Conservation (phyloP, 768 basidiomycete species). For the Pisolithus orientalis region DNA sequence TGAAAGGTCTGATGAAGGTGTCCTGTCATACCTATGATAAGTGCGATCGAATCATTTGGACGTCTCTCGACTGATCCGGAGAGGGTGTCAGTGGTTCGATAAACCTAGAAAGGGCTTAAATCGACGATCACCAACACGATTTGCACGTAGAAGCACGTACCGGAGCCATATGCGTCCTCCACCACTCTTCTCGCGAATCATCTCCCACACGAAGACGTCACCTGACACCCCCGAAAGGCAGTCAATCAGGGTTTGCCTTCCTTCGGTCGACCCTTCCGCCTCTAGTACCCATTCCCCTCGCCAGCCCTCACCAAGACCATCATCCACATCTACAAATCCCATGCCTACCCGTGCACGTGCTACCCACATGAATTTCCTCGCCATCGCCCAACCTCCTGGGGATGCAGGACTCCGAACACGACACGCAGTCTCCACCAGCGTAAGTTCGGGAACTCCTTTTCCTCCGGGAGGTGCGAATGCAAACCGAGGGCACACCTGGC, state of each 20-base stretch:
- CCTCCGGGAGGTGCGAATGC: slow-evolving; percentile 23
- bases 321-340: slow-evolving; percentile 29
- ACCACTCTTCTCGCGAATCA: slow-evolving; percentile 57
- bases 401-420: slow-evolving; percentile 56
- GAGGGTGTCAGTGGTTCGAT: slow-evolving; percentile 14
- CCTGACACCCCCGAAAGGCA: slow-evolving; percentile 38
- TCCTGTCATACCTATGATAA: slow-evolving; percentile 9
- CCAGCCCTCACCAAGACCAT: slow-evolving; percentile 61
- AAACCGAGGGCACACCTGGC: slow-evolving; percentile 19
- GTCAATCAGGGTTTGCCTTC: slow-evolving; percentile 48
- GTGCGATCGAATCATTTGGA: slow-evolving; percentile 15
- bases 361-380: slow-evolving; percentile 61
- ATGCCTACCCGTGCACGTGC: slow-evolving; percentile 40
- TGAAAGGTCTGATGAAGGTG: background rate
- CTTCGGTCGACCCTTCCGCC: slow-evolving; percentile 69
- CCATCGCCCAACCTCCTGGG: slow-evolving; percentile 51
- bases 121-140: background rate
- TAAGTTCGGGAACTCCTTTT: slow-evolving; percentile 39
- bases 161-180: slow-evolving; percentile 59
- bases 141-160: slow-evolving; percentile 30
- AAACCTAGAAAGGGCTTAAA: slow-evolving; percentile 8
- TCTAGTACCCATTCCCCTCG: slow-evolving; percentile 77
- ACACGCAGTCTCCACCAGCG: slow-evolving; percentile 32
- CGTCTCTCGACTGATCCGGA: slow-evolving; percentile 15
- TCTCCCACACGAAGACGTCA: slow-evolving; percentile 39